A percentile compares a stretch with the other conserved stretches of the same genome.
Evolutionary conservation across 2,329 filamentous ascomycete species (phyloP).

Genomic region (Mycosphaerella sp.): DNA sequence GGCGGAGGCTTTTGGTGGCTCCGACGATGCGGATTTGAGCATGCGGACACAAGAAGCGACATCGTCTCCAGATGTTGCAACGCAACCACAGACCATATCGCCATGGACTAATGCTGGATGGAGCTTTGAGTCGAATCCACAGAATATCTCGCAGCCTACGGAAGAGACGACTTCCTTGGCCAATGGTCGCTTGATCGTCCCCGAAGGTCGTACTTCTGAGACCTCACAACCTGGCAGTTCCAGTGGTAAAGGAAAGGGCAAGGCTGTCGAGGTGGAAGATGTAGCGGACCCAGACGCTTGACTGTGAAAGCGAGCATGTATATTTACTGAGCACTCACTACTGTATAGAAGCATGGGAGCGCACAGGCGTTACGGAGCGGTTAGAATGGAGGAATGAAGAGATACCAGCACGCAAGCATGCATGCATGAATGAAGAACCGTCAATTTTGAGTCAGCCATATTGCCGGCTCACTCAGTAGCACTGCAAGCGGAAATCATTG

Average conservation of each 20-base stretch:
- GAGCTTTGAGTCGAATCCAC: constrained; percentile 15
- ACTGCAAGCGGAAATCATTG: constrained; percentile 1
- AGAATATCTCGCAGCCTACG: neutral
- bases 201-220: neutral
- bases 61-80: neutral
- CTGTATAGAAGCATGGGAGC: neutral
- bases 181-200: neutral
- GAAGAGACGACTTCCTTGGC: neutral
- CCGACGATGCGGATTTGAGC: neutral
- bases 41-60: neutral
- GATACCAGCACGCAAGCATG: neutral
- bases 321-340: neutral
- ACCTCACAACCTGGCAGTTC: constrained; percentile 11
- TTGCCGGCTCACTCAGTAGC: neutral
- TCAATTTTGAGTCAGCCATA: neutral
- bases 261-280: constrained; percentile 39
- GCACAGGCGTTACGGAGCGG: neutral
- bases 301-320: neutral
- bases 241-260: constrained; percentile 34
- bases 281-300: constrained; percentile 26
- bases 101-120: constrained; percentile 20
- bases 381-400: neutral
- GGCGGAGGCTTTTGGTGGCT: constrained; percentile 2
- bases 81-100: neutral
- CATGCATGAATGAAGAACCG: neutral